Evolutionary conservation across 2,329 filamentous ascomycete genomes (phyloP).

Genomic region (Colletotrichum spinosum): DNA sequence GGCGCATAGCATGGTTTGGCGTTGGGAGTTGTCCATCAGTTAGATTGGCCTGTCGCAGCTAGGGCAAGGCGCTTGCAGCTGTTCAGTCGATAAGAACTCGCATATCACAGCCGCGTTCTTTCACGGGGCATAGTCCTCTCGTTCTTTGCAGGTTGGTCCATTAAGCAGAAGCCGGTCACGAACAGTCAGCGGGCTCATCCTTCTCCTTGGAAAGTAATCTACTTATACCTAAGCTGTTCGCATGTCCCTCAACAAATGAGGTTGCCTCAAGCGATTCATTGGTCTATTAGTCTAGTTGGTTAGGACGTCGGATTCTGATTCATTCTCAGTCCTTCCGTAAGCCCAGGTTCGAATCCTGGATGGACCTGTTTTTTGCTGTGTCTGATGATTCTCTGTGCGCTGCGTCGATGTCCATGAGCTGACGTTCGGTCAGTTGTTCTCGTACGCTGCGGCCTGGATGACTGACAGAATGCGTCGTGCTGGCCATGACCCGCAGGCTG

Average conservation of each 20-base stretch:
- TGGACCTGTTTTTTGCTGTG: conserved; percentile 21
- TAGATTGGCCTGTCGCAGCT: conserved; percentile 2
- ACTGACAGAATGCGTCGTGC: too few relatives aligned
- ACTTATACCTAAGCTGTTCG: too few relatives aligned
- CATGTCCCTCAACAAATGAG: rapidly evolving
- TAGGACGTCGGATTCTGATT: conserved; percentile 38
- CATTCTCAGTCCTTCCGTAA: conserved; percentile 21
- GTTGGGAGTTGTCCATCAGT: conserved; percentile 19
- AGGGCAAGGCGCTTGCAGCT: background rate
- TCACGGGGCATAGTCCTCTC: too few relatives aligned
- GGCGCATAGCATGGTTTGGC: conserved; percentile 37
- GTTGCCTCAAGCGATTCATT: rapidly evolving
- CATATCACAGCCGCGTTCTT: too few relatives aligned
- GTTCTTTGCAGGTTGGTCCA: too few relatives aligned
- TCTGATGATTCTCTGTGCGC: background rate
- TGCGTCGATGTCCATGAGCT: too few relatives aligned
- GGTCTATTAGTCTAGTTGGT: conserved; percentile 39
- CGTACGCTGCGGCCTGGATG: too few relatives aligned
- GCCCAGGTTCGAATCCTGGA: conserved; percentile 39
- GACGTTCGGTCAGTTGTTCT: too few relatives aligned
- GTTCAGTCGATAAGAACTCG: background rate
- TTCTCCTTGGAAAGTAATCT: too few relatives aligned
- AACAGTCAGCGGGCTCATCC: too few relatives aligned
- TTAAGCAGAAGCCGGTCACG: too few relatives aligned
- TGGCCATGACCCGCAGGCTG: too few relatives aligned